A percentile compares a stretch with the other conserved stretches of the same genome.
phyloP scores from a whole-genome alignment of 2,329 filamentous ascomycete species.

The Microdochium bolleyi region DNA sequence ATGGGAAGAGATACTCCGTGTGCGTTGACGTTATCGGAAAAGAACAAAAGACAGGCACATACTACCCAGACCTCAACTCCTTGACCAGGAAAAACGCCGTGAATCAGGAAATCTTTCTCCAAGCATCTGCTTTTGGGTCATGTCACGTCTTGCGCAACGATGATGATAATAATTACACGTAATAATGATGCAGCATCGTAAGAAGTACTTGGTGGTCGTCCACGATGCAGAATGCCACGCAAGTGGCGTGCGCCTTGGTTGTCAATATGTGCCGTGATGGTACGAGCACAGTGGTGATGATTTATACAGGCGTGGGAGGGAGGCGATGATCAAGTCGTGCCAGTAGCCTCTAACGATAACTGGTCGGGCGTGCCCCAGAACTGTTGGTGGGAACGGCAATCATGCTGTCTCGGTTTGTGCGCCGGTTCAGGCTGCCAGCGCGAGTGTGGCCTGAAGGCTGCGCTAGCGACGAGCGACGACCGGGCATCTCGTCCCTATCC shows the following conservation, averaged over 20 bases:
- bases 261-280: neutral
- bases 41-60: neutral
- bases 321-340: neutral
- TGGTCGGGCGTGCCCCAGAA: neutral
- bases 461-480: conserved; percentile 30
- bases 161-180: neutral
- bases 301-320: neutral
- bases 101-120: neutral
- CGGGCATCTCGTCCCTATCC: conserved; percentile 34
- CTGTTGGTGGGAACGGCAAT: conserved; percentile 28
- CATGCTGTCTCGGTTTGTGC: conserved; percentile 34
- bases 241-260: neutral
- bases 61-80: neutral
- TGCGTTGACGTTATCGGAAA: neutral
- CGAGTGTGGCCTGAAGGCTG: conserved; percentile 33
- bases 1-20: neutral
- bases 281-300: neutral
- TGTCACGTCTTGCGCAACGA: neutral
- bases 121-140: neutral
- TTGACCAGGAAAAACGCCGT: neutral
- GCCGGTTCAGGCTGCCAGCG: conserved; percentile 34
- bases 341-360: conserved; percentile 27
- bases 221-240: neutral
- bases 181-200: neutral
- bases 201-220: neutral